Evolutionary conservation across 177 flowering plant genomes (phyloP), one percentile per base, ranked within the genome.

Genomic region (Vitis hybrid): DNA sequence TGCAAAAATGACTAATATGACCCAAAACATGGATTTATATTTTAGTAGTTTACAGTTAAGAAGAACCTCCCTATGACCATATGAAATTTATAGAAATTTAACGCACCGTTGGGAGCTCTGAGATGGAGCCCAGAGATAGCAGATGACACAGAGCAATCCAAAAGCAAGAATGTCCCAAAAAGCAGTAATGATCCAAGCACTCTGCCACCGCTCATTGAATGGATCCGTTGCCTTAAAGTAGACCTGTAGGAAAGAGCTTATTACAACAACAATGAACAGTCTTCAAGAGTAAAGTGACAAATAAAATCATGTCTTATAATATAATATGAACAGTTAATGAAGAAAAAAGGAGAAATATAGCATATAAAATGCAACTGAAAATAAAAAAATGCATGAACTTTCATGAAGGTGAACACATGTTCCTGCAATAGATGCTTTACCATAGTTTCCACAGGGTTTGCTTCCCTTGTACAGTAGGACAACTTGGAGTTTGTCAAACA

Each of bases 171-270:
- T 67, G 69, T 90, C 92, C 99, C 99, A 95, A 67, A 93, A 95
- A 61, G 97, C 96, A 66, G 93, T 86, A 77, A 95, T 84, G 64
- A 93, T 86, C 99, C 99, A 95, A 67, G 96, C 99, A 75, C 88
- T 89, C 79, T 88, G 94, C 99, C 99, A 93, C 73, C 88, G 70
- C 82, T 93, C 99, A 69, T 86, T 95, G 78, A 84, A 95, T 29
- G 95, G 96, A 79, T 95, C 99, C 51, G 97, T 95, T 70, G 96
- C 98, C 80, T 95, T 95, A 81, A 91, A 95, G 80, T 89, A 93
- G 10, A 95, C 86, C 99, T 94, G 85, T 45, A 70, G 11, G 10
- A 69, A 48, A 31, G 71, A 60, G 7, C 55, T 48, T 14, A 48
- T 63, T 45, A 64, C 45, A 57, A 48, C 1, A 53, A 55, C 7